Percentiles rank a stretch among this genome's conserved stretches.
Conservation (phyloP, 2,329 filamentous ascomycete species). For the Sporothrix pseudoabietina region DNA sequence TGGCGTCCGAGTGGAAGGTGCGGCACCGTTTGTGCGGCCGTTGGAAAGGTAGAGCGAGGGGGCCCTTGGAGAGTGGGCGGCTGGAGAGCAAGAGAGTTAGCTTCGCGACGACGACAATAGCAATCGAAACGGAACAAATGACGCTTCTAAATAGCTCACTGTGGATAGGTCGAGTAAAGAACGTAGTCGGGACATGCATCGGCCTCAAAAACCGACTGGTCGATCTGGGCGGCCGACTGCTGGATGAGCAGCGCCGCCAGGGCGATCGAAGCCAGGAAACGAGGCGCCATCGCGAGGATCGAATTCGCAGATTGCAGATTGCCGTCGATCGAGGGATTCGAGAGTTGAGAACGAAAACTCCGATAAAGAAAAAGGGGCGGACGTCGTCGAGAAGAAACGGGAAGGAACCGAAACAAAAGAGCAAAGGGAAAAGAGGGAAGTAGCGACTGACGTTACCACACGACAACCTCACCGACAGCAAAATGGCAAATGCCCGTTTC, state of each 20-base stretch:
- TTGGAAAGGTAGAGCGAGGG: constrained; percentile 80
- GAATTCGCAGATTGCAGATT: not conserved
- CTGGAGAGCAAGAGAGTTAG: constrained; percentile 48
- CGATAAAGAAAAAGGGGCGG: not conserved
- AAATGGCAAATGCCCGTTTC: constrained; percentile 9
- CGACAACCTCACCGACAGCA: not conserved
- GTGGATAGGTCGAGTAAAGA: constrained; percentile 58
- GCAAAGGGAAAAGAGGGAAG: not conserved
- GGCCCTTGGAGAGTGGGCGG: constrained; percentile 76
- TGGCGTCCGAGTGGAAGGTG: constrained; percentile 82
- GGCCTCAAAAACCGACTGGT: constrained; percentile 37
- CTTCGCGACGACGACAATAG: not conserved
- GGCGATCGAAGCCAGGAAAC: constrained; percentile 26
- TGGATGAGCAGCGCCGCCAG: constrained; percentile 30
- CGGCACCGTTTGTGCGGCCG: constrained; percentile 79
- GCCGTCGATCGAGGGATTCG: not conserved
- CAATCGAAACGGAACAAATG: not conserved
- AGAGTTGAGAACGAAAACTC: constrained; percentile 10
- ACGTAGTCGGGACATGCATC: constrained; percentile 66
- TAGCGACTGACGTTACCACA: not conserved
- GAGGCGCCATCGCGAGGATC: constrained; percentile 30
- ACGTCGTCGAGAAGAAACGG: not conserved
- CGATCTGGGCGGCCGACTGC: constrained; percentile 17
- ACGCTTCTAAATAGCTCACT: constrained; percentile 49
- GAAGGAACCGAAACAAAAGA: not conserved